Evolutionary conservation across 139 green algal genomes (phyloP).

Genomic region (Eudorina sp.): DNA sequence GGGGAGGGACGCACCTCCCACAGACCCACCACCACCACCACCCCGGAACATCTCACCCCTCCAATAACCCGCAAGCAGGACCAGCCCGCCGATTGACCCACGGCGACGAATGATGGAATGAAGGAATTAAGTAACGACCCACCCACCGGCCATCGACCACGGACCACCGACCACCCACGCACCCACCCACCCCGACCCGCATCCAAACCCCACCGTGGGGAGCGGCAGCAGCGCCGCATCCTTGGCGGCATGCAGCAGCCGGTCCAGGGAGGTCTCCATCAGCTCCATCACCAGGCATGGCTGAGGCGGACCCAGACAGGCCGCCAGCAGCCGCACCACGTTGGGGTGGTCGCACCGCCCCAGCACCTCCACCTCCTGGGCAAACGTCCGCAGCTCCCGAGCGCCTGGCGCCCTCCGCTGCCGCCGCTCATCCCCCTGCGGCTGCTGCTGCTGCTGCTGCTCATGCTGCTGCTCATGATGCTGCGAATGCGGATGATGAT

Average conservation of each 20-base stretch:
- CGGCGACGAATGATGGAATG: not conserved
- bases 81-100: not conserved
- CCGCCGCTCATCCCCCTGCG: not conserved
- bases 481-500: not conserved
- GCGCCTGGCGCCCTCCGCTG: not conserved
- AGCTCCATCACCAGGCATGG: conserved; percentile 43
- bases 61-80: too few species aligned
- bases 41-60: too few species aligned
- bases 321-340: conserved; percentile 35
- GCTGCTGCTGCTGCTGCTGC: not conserved
- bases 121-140: not conserved
- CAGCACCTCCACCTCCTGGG: conserved; percentile 36
- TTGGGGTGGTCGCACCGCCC: conserved; percentile 34
- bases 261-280: conserved; percentile 14
- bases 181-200: too few species aligned
- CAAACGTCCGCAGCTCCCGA: not conserved
- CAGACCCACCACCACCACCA: not conserved
- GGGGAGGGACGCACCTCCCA: too few species aligned
- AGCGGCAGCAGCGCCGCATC: conserved; percentile 5
- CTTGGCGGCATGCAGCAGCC: not conserved
- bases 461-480: not conserved
- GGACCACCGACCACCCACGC: not conserved
- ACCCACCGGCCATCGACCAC: not conserved
- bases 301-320: conserved; percentile 29
- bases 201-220: too few species aligned